Evolutionary conservation across 2,329 filamentous ascomycete genomes (phyloP).

Genomic region (Aspergillus ochraceus): DNA sequence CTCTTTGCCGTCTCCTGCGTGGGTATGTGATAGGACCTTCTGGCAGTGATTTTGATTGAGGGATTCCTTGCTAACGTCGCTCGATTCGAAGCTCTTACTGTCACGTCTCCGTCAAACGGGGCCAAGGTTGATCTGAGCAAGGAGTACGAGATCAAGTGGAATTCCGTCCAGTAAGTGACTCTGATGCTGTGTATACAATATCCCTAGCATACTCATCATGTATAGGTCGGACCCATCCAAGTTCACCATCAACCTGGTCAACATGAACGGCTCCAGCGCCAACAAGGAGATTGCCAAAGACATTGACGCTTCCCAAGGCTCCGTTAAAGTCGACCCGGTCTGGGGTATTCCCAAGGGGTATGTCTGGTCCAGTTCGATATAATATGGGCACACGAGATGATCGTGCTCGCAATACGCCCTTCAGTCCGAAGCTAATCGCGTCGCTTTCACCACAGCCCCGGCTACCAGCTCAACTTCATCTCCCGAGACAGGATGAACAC

Average conservation of each 20-base stretch:
- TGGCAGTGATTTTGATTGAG: not conserved
- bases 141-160: conserved; percentile 42
- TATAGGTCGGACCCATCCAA: conserved; percentile 40
- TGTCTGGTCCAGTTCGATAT: conserved; percentile 2
- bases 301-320: conserved; percentile 36
- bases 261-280: conserved; percentile 36
- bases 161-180: conserved; percentile 32
- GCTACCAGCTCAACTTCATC: conserved; percentile 46
- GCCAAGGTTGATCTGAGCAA: conserved; percentile 39
- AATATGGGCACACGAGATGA: conserved; percentile 2
- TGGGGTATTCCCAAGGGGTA: conserved; percentile 25
- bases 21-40: conserved; percentile 21
- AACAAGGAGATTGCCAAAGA: conserved; percentile 33
- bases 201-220: not conserved
- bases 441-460: conserved; percentile 22
- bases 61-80: not conserved
- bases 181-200: not conserved
- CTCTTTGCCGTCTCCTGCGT: conserved; percentile 30
- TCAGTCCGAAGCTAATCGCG: not conserved
- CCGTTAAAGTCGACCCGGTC: conserved; percentile 38
- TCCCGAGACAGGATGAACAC: conserved; percentile 32
- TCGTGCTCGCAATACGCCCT: not conserved
- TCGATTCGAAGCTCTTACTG: conserved; percentile 26
- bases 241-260: conserved; percentile 46
- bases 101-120: conserved; percentile 35